Evolutionary conservation across 1,284 basidiomycete species (phyloP).

Genomic region (Irpex rosettiformis): DNA sequence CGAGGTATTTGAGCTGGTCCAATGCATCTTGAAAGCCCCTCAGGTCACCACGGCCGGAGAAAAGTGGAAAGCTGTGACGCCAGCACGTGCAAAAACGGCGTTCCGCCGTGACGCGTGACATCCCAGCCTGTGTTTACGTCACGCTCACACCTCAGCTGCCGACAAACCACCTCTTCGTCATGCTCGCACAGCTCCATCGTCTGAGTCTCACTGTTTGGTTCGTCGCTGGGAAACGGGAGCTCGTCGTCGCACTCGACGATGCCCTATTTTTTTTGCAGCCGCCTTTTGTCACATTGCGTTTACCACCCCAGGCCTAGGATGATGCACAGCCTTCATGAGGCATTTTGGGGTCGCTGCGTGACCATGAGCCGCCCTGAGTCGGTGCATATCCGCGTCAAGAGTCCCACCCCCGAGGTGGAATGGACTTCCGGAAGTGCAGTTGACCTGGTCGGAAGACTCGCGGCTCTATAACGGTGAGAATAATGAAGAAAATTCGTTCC

Average conservation of each 20-base stretch:
- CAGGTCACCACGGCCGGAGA: slow-evolving; percentile 10
- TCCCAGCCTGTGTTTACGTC: not conserved
- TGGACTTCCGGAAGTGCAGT: not conserved
- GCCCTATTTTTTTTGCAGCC: not conserved
- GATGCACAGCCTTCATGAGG: not conserved
- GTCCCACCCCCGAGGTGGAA: not conserved
- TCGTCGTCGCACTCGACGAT: not conserved
- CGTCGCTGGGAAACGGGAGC: not conserved
- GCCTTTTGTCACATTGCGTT: not conserved
- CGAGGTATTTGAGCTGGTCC: slow-evolving; percentile 1
- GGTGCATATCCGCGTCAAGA: not conserved
- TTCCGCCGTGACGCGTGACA: slow-evolving; percentile 2
- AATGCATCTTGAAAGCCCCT: slow-evolving; percentile 11
- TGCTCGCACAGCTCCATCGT: not conserved
- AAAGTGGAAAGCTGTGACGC: slow-evolving; percentile 13
- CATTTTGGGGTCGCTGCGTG: not conserved
- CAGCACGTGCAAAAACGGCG: slow-evolving; percentile 1
- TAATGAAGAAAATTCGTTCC: not conserved
- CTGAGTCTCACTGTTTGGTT: not conserved
- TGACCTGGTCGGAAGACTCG: not conserved
- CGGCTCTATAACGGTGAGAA: not conserved
- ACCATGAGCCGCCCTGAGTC: not conserved
- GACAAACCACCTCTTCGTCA: not conserved
- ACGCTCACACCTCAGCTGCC: not conserved
- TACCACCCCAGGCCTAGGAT: not conserved